Conservation (phyloP, 495 filamentous ascomycete species). For the Cudoniella acicularis region DNA sequence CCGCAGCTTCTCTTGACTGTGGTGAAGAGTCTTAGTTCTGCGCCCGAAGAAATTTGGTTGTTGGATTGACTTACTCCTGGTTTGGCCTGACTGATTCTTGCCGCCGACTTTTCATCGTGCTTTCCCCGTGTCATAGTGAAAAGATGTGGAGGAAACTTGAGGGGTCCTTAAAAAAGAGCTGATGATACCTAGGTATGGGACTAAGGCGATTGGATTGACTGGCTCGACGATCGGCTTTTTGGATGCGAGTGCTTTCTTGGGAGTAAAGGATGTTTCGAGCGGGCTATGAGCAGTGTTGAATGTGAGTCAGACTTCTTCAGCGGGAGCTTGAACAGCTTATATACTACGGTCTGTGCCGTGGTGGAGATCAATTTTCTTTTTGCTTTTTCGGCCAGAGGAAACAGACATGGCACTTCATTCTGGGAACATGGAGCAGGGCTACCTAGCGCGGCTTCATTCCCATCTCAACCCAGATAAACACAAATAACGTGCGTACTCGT, state of each 20-base stretch:
- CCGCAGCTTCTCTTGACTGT: constrained; percentile 40
- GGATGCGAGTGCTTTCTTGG: no score
- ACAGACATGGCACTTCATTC: constrained; percentile 1
- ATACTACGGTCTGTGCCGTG: constrained; percentile 13
- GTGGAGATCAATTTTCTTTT: constrained; percentile 19
- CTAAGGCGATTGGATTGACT: no score
- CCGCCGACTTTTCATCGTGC: constrained; percentile 43
- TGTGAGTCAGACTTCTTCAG: constrained; percentile 4
- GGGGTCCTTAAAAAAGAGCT: background rate
- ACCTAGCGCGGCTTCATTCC: constrained; percentile 3
- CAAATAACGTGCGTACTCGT: constrained; percentile 14
- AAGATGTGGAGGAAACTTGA: background rate
- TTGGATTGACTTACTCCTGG: constrained; percentile 26
- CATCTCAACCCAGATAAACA: background rate
- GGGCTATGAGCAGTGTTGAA: background rate
- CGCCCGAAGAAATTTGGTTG: background rate
- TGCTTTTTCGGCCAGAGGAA: constrained; percentile 17
- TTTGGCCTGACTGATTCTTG: constrained; percentile 39
- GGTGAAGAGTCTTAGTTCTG: constrained; percentile 14
- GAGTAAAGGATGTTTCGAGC: background rate
- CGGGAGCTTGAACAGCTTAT: constrained; percentile 14
- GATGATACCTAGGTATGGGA: background rate
- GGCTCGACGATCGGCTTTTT: no score
- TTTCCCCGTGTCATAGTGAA: constrained; percentile 35
- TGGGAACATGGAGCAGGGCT: constrained; percentile 1